These are phyloP conservation scores for Jamesozyma rosinii DNA, from an alignment of 805 yeast species.

Conservation along the genomic window DNA sequence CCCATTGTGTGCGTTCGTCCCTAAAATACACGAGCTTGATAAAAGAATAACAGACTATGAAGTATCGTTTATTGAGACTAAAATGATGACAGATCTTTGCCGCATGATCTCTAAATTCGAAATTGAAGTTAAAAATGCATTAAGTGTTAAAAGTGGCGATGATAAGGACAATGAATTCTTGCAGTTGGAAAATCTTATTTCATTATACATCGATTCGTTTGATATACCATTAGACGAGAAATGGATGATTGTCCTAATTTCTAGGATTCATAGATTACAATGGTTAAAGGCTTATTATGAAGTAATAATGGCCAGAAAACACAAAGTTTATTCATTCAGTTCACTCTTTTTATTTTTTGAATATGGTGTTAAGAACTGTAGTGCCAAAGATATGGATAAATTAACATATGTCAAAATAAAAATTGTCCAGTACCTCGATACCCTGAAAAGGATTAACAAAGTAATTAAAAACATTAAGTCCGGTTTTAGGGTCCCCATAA, in stretches of 20 bases:
- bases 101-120: neutral
- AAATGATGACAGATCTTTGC: neutral
- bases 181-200: neutral
- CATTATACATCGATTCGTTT: conserved; percentile 5
- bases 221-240: conserved; percentile 11
- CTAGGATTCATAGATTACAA: conserved; percentile 11
- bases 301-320: conserved; percentile 5
- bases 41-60: neutral
- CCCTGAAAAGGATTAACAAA: conserved; percentile 8
- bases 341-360: conserved; percentile 11
- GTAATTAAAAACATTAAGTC: conserved; percentile 11
- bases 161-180: conserved; percentile 37
- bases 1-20: neutral
- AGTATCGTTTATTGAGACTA: neutral
- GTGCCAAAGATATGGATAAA: conserved; percentile 13
- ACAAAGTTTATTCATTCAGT: conserved; percentile 6
- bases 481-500: conserved; percentile 7
- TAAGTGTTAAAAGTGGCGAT: neutral
- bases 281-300: conserved; percentile 19
- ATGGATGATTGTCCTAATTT: conserved; percentile 7
- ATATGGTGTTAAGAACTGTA: conserved; percentile 17
- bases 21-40: neutral
- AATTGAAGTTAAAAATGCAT: neutral
- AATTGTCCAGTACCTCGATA: conserved; percentile 14
- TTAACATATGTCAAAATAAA: conserved; percentile 12